Evolutionary conservation across 768 basidiomycete species (phyloP), one percentile per base, ranked within the genome.

Genomic region (Termitomyces sp.): DNA sequence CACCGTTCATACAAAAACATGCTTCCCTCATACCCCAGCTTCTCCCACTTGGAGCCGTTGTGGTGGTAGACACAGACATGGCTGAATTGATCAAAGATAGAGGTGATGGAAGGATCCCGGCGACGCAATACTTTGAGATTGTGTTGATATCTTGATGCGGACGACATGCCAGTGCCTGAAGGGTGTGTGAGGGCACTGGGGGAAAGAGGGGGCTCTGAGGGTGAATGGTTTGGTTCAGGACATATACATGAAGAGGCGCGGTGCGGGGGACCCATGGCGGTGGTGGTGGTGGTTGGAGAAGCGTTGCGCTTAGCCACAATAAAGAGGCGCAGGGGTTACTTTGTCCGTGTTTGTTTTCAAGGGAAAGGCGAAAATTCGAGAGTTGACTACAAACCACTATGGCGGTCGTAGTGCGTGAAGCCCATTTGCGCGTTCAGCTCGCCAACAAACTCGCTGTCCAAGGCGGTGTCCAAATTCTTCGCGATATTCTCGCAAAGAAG

Each of bases 1-100:
- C 61, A 91, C 90, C 90, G 77, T 73, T 93, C 90, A 63, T 88
- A 91, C 60, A 94, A 74, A 71, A 94, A 93, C 84, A 93, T 90
- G 71, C 82, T 87, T n/a, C 91, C 91, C 67, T 94, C 91, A 65
- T 71, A 88, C 40, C 90, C 90, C 56, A 87, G 82, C 69, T 91
- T 91, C 69, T 85, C 83, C 91, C 91, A 94, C 64, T 83, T 85
- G 62, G 79, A 71, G 7, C 75, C 87, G 60, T 89, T 84, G 65
- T 85, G 80, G 65, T 88, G 84, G 62, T 91, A 91, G 51, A 91
- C 75, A 72, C 89, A 90, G 52, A 91, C 89, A 73, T 92, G 89
- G 62, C 86, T 89, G 76, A 92, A 91, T 63, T 91, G 89, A 73
- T 94, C 91, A 61, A 91, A 84, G 63, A 93, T 90, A 31, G 85